Evolutionary conservation across 345 rosid species (phyloP), one percentile per base, ranked within the genome.

Genomic region (Nephelium lappaceum): DNA sequence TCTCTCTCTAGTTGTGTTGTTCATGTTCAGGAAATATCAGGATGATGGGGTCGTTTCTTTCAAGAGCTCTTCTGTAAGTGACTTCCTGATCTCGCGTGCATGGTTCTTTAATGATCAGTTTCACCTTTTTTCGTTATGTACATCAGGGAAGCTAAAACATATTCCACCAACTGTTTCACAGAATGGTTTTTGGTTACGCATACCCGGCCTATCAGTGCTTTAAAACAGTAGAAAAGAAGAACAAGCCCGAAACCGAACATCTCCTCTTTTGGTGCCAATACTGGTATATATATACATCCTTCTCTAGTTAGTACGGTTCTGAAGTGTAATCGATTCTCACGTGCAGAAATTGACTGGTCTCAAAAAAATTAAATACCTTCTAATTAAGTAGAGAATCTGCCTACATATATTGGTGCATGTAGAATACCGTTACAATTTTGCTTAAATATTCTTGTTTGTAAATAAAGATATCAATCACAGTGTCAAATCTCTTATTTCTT

Each of bases 261-360:
- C 92, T 92, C 76, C 84, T 88, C 49, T 91, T 92, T 80, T 91
- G 97, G 97, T 93, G 98, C 83, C 95, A 87, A 11, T 95, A 93
- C 80, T 95, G 98, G 98, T 90, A 87, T n/a, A 25, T 64, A 12
- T 31, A 11, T 60, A n/a, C 36, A 31, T 31, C 3, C 36, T 31
- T 31, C 36, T 31, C 36, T 4, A 31, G 36, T 31, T 31, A 1
- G 36, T 31, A 31, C 36, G 36, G 3, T 31, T 4, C 36, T 31
- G 36, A 31, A 31, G 3, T 31, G 36, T 2, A 31, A 4, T 31
- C 36, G 36, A 31, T 31, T 31, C 36, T 31, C 36, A 31, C 31
- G 2, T 27, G 31, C 31, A 2, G 36, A 4, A 31, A 31, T 31
- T 31, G 36, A 31, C 2, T 4, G 36, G 36, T 31, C 36, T 31